Evolutionary conservation across 2,329 filamentous ascomycete genomes (phyloP).

Genomic region (Tolypocladium album): DNA sequence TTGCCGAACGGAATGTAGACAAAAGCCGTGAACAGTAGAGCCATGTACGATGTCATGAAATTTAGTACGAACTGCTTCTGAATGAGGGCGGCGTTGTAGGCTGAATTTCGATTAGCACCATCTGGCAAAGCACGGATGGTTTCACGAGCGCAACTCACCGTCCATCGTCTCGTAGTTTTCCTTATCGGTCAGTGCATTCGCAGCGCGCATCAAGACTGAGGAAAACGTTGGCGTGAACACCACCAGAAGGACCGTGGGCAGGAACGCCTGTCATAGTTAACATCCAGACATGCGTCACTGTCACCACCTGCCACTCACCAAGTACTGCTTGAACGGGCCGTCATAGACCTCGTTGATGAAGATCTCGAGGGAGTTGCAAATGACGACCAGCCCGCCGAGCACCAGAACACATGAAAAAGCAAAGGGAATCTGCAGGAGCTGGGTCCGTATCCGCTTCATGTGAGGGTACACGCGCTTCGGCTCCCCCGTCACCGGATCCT

Average conservation of each 20-base stretch:
- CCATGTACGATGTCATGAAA: conserved; percentile 91
- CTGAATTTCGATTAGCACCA: conserved; percentile 23
- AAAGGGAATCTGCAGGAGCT: conserved; percentile 78
- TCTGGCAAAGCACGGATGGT: too few relatives aligned
- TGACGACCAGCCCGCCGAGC: conserved; percentile 72
- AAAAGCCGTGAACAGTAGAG: conserved; percentile 86
- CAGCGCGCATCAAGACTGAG: conserved; percentile 63
- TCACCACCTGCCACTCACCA: conserved; percentile 42
- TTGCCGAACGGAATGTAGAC: conserved; percentile 89
- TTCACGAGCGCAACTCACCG: conserved; percentile 22
- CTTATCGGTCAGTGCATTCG: conserved; percentile 64
- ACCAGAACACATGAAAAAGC: conserved; percentile 60
- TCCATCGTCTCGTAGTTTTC: conserved; percentile 92
- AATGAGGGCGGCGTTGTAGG: conserved; percentile 73
- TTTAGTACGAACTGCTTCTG: conserved; percentile 93
- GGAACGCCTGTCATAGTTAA: conserved; percentile 52
- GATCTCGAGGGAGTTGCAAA: conserved; percentile 86
- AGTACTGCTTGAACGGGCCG: conserved; percentile 73
- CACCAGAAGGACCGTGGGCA: conserved; percentile 83
- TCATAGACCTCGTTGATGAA: conserved; percentile 92
- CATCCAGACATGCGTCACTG: neutral
- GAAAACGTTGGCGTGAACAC: conserved; percentile 70
- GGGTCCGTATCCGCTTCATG: conserved; percentile 62
- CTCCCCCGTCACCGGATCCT: conserved; percentile 76
- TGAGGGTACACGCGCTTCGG: conserved; percentile 64